Percentiles rank a stretch among this genome's conserved stretches.
Conservation (phyloP, 495 filamentous ascomycete genomes). For the Endocarpon pusillum region DNA sequence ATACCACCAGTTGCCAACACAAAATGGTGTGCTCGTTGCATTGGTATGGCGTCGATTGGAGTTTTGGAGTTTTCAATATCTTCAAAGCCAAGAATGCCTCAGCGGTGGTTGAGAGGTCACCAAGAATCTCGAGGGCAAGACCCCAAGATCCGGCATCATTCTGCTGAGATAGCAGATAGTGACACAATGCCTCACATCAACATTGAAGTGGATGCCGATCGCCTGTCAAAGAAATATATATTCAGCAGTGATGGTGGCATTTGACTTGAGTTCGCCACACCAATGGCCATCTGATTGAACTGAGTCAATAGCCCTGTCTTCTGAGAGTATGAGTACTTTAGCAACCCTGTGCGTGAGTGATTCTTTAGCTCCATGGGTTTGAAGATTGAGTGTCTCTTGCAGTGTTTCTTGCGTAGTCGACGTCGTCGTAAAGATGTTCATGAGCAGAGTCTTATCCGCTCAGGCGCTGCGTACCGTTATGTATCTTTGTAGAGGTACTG, state of each 20-base stretch:
- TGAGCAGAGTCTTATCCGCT: no score
- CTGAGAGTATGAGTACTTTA: no score
- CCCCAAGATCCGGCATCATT: slow-evolving; percentile 15
- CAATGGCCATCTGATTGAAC: slow-evolving; percentile 29
- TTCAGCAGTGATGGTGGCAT: slow-evolving; percentile 22
- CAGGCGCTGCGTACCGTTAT: no score
- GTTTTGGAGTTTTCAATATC: slow-evolving; percentile 18
- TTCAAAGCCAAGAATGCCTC: slow-evolving; percentile 16
- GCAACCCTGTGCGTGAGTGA: no score
- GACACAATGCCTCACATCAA: slow-evolving; percentile 6
- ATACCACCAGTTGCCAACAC: slow-evolving; percentile 18
- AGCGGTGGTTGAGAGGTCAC: slow-evolving; percentile 7
- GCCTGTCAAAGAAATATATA: slow-evolving; percentile 20
- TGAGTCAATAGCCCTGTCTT: no score
- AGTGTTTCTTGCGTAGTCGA: no score
- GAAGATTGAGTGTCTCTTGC: no score
- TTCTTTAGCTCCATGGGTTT: no score
- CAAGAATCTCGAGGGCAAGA: slow-evolving; percentile 6
- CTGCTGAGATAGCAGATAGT: slow-evolving; percentile 14
- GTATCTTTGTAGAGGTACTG: no score
- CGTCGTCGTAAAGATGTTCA: no score
- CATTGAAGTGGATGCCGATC: slow-evolving; percentile 10
- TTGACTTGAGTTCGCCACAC: slow-evolving; percentile 18
- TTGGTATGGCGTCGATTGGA: slow-evolving; percentile 5
- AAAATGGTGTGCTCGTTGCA: slow-evolving; percentile 16